Evolutionary conservation across 352 stramenopile species (phyloP), one percentile per base, ranked within the genome.

Genomic region (Phytophthora quininea): DNA sequence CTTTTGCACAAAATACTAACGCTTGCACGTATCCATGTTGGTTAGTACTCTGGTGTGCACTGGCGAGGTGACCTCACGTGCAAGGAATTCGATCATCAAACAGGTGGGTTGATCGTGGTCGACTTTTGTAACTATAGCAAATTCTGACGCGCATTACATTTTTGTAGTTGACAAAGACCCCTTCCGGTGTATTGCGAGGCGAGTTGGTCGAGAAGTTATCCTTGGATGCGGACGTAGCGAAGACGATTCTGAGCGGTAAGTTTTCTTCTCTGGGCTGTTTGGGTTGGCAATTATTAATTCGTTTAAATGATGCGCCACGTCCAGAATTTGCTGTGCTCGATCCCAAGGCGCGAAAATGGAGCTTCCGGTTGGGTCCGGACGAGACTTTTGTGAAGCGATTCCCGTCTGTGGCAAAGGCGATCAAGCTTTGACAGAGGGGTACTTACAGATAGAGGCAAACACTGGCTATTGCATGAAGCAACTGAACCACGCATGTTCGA

Each of bases 341-440:
- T 33, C 48, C 70, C 5, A 47, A 60, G 29, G 79, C 77, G 31
- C 71, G 83, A 24, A 87, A 62, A 40, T 91, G 83, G 80, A 73
- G 56, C 35, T 84, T 91, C 35, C 84, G 84, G 35, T 31, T 81
- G 19, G 64, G 54, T 12, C 59, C 64, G n/a, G 83, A 91, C 49
- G 67, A 87, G 32, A 77, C 67, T 40, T 88, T 89, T 49, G 65
- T 59, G 37, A 83, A 79, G 68, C 72, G 76, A 19, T 90, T 89
- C 55, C 66, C 78, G 54, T 58, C 66, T 14, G 63, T 80, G 33
- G 73, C 76, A 47, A 86, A 79, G 65, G 53, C 71, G 38, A 89
- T 82, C 15, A 82, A 86, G 62, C 51, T 86, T 50, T 82, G 19
- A 24, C 19, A 24, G 19, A 24, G 19, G 19, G 19, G 19, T 24